Percentiles rank a stretch among this genome's conserved stretches.
Evolutionary conservation across 106 monocot genomes (phyloP).

Genomic region (Triglochin maritima): DNA sequence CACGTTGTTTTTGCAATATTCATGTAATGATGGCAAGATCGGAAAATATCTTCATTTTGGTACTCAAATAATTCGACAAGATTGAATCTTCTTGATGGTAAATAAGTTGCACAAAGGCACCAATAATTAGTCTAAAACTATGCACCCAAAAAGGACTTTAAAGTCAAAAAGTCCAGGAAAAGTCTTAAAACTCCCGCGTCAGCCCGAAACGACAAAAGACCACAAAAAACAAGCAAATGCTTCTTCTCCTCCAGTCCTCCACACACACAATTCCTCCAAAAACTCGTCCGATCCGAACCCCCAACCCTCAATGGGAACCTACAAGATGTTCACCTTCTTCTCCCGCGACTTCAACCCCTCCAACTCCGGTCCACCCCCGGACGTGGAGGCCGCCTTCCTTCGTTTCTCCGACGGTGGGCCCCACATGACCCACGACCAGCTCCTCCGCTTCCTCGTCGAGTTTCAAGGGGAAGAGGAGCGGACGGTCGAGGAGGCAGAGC

Average conservation of each 20-base stretch:
- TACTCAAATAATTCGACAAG: too few relatives aligned
- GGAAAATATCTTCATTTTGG: too few relatives aligned
- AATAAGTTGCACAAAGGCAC: too few relatives aligned
- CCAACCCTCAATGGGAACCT: conserved; percentile 33
- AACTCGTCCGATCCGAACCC: background rate
- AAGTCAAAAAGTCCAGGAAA: too few relatives aligned
- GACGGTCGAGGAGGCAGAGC: conserved; percentile 5
- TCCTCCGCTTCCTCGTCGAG: conserved; percentile 12
- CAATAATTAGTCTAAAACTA: too few relatives aligned
- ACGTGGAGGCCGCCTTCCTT: conserved; percentile 45
- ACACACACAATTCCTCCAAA: background rate
- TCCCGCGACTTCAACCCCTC: conserved; percentile 51
- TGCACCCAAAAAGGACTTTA: too few relatives aligned
- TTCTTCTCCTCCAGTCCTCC: background rate
- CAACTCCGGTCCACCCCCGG: conserved; percentile 50
- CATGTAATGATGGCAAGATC: too few relatives aligned
- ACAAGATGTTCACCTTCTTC: conserved; percentile 59
- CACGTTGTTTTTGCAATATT: too few relatives aligned
- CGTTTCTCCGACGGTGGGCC: conserved; percentile 11
- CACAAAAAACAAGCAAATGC: background rate
- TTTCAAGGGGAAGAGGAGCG: conserved; percentile 1
- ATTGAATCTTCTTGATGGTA: too few relatives aligned
- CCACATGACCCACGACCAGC: conserved; percentile 10
- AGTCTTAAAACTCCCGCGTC: too few relatives aligned
- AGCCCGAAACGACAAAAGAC: background rate